Percentiles rank a stretch among this genome's conserved stretches.
phyloP scores from a whole-genome alignment of 371 early-diverging fungal species.

The Saksenaea vasiformis region DNA sequence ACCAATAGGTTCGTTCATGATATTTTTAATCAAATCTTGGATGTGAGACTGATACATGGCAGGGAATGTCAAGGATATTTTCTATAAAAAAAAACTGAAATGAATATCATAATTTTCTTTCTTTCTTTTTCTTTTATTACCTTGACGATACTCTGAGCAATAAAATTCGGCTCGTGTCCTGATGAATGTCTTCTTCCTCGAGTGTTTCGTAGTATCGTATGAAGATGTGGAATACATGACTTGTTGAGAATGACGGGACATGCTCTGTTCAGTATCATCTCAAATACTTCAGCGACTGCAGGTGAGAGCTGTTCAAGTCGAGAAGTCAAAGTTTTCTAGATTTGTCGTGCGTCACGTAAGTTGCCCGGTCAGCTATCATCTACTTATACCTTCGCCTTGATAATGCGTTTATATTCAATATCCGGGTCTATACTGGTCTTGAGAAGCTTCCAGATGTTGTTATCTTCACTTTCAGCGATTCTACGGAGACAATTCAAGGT shows the following conservation, averaged over 20 bases:
- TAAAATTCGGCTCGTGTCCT: slow-evolving; percentile 12
- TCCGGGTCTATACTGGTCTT: slow-evolving; percentile 20
- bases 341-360: not conserved
- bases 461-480: slow-evolving; percentile 22
- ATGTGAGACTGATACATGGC: slow-evolving; percentile 16
- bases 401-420: slow-evolving; percentile 29
- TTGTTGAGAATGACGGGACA: slow-evolving; percentile 56
- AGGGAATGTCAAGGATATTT: slow-evolving; percentile 19
- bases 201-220: slow-evolving; percentile 11
- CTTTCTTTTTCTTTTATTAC: slow-evolving; percentile 7
- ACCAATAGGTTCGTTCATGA: not conserved
- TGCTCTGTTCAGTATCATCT: slow-evolving; percentile 62
- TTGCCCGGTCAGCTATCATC: not conserved
- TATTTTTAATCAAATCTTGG: slow-evolving; percentile 8
- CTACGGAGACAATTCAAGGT: slow-evolving; percentile 28
- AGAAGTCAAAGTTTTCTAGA: slow-evolving; percentile 65
- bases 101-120: not conserved
- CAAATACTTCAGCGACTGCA: slow-evolving; percentile 66
- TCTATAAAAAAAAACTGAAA: slow-evolving; percentile 14
- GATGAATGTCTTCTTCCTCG: slow-evolving; percentile 20
- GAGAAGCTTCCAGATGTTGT: slow-evolving; percentile 23
- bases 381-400: slow-evolving; percentile 25
- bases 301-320: slow-evolving; percentile 64
- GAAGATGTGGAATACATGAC: slow-evolving; percentile 26
- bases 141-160: slow-evolving; percentile 32